These are phyloP conservation scores for Plectosphaerella cucumerina DNA, from an alignment of 2,329 filamentous ascomycete species.

Conservation along the genomic window DNA sequence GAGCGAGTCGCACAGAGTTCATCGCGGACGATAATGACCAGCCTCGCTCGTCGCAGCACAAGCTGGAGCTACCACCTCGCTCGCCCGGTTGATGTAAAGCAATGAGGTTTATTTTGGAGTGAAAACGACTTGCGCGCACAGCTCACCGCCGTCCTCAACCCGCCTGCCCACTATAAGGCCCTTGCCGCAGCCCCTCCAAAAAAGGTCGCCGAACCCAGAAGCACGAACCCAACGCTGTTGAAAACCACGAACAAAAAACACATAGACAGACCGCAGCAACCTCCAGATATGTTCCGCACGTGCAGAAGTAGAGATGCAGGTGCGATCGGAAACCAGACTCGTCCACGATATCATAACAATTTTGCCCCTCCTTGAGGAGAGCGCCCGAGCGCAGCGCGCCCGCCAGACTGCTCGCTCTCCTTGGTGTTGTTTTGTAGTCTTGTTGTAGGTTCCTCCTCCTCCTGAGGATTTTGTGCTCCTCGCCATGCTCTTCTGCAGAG, in stretches of 20 bases:
- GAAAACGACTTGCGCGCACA: background rate
- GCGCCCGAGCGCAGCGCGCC: background rate
- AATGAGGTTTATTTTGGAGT: too few species aligned
- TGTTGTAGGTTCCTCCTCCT: background rate
- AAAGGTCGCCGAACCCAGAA: background rate
- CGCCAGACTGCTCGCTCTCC: too few species aligned
- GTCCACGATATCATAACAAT: background rate
- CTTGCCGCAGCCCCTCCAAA: background rate
- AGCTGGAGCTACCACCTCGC: too few species aligned
- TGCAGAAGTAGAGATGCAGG: background rate
- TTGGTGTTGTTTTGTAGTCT: background rate
- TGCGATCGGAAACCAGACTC: background rate
- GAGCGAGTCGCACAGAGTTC: too few species aligned
- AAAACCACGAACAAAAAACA: background rate
- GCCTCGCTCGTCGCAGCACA: too few species aligned
- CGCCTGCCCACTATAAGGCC: background rate
- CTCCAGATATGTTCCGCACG: too few species aligned
- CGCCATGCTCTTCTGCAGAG: background rate
- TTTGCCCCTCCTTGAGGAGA: background rate
- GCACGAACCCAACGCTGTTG: background rate
- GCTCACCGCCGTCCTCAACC: background rate
- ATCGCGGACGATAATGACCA: too few species aligned
- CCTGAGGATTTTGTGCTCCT: too few species aligned
- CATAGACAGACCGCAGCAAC: background rate
- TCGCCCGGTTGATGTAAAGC: too few species aligned